These are phyloP conservation scores for Tympanopsis confertula DNA, from an alignment of 2,329 filamentous ascomycete species.

Conservation along the genomic window DNA sequence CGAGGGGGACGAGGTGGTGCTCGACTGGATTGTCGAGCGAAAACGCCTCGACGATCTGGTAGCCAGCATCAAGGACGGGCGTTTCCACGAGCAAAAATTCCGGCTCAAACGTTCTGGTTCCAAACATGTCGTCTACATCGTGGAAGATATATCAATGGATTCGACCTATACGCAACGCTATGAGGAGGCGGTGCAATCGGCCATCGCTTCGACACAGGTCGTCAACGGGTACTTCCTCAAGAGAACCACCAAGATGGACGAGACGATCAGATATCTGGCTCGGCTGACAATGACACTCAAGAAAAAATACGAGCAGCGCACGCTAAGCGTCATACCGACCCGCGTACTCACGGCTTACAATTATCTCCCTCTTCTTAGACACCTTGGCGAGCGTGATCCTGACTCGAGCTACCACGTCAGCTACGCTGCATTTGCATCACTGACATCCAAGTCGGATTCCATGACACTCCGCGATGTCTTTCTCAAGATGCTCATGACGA, in stretches of 20 bases:
- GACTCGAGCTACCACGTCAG: conserved; percentile 46
- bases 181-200: conserved; percentile 57
- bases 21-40: conserved; percentile 73
- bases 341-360: conserved; percentile 47
- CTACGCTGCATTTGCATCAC: conserved; percentile 58
- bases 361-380: conserved; percentile 49
- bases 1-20: conserved; percentile 58
- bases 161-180: conserved; percentile 39
- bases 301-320: conserved; percentile 45
- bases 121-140: conserved; percentile 66
- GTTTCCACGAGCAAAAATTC: conserved; percentile 78
- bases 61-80: conserved; percentile 67
- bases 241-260: conserved; percentile 62
- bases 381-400: conserved; percentile 38
- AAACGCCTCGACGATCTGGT: conserved; percentile 73
- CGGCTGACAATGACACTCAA: conserved; percentile 61
- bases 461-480: conserved; percentile 66
- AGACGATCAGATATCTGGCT: conserved; percentile 65
- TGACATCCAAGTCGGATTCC: conserved; percentile 65
- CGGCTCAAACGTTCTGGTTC: conserved; percentile 61
- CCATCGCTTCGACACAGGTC: conserved; percentile 67
- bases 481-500: conserved; percentile 79
- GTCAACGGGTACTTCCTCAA: conserved; percentile 73
- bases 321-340: conserved; percentile 55
- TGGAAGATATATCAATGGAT: conserved; percentile 61